These are phyloP conservation scores for Hibiscus tridactylites DNA, from an alignment of 345 rosid genomes.

Conservation along the genomic window DNA sequence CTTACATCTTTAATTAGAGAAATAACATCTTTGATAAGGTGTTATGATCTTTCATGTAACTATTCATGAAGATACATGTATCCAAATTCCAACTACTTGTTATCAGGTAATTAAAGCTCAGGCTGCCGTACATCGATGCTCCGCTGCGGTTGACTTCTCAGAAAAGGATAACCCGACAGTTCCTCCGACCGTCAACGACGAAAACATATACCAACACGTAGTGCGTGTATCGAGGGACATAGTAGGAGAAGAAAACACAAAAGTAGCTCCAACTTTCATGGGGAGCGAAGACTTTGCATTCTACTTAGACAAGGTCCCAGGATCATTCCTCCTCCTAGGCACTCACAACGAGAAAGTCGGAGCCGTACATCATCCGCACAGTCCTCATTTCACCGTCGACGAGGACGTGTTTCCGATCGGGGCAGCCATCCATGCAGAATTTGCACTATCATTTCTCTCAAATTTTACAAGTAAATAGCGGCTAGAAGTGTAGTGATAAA, in stretches of 20 bases:
- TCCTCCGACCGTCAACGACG: slow-evolving; percentile 47
- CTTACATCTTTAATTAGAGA: no score
- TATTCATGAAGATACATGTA: background rate
- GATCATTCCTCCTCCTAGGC: slow-evolving; percentile 38
- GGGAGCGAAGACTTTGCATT: slow-evolving; percentile 70
- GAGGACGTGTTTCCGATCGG: slow-evolving; percentile 51
- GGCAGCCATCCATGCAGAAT: slow-evolving; percentile 41
- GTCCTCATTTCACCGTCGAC: slow-evolving; percentile 44
- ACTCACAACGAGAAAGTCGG: slow-evolving; percentile 34
- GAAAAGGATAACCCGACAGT: slow-evolving; percentile 35
- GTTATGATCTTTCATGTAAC: background rate
- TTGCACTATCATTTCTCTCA: slow-evolving; percentile 40
- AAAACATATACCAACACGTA: slow-evolving; percentile 24
- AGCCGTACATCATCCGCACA: slow-evolving; percentile 31
- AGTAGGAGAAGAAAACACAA: slow-evolving; percentile 38
- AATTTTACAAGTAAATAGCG: background rate
- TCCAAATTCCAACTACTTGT: background rate
- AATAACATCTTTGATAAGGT: no score
- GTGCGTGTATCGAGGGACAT: slow-evolving; percentile 20
- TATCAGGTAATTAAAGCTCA: slow-evolving; percentile 46
- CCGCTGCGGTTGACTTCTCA: slow-evolving; percentile 33
- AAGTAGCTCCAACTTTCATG: slow-evolving; percentile 30
- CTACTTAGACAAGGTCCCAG: slow-evolving; percentile 38
- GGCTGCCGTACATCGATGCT: slow-evolving; percentile 47
- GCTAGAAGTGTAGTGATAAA: no score